Base-by-base conservation (phyloP, 2,329 filamentous ascomycete species). In the Myriosclerotinia curreyana region DNA sequence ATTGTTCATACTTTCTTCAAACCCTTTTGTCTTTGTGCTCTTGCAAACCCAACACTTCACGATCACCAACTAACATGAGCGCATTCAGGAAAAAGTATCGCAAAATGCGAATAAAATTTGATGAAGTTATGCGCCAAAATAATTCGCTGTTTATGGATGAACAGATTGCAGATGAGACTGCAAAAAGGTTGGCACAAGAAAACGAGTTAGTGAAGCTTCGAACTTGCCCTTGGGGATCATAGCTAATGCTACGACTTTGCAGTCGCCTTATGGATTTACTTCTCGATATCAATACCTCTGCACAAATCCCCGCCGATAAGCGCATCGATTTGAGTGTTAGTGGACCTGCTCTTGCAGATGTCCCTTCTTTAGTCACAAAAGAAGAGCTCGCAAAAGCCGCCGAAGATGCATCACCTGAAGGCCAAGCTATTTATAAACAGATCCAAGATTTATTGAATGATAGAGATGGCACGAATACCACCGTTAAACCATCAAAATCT, bases 1-100 rank as follows among this genome's bases (percentile, higher is more conserved):
- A 17, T 34, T n/a, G 22, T 42, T 51, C 22, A 12, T 5, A 14
- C 2, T 48, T 20, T 17, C 42, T 46, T 20, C 2, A 20, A 17
- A 4, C 7, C 46, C n/a, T 25, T 31, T 6, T n/a, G 5, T 17
- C 8, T 22, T 58, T 17, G 42, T 58, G 40, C n/a, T 25, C 20
- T 15, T 58, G 42, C 25, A 20, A 59, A 48, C 11, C 9, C 42
- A 36, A 59, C 28, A 48, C 34, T n/a, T 15, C 34, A 31, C 6
- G 5, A 31, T 22, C 25, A 40, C 31, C 34, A 53, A 62, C 71
- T 74, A 69, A 74, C 56, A 64, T 63, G 56, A 25, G 85, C 73
- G 89, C 86, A 52, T 89, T 83, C 82, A 92, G 91, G 83, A 96
- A 96, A 79, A 99, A 99, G 81, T 99, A 96, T 77, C 89, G 90